phyloP scores from a whole-genome alignment of 2,329 filamentous ascomycete species.

The Sclerotinia spermophila region DNA sequence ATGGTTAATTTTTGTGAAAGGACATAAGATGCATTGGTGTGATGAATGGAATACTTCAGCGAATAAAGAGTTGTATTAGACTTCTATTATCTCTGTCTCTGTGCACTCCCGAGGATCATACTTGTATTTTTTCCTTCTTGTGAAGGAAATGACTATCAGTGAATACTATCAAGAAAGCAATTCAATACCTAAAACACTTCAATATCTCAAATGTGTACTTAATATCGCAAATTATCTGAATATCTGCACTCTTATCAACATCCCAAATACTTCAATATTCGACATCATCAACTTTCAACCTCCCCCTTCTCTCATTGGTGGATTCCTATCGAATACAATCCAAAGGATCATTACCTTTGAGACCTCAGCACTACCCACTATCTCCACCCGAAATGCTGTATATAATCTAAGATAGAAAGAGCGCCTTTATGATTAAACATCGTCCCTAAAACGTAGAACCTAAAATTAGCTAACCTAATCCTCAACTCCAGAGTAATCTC shows the following conservation, averaged over 20 bases:
- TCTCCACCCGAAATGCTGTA: accelerated
- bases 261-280: not conserved
- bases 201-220: not conserved
- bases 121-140: not conserved
- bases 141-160: not conserved
- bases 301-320: not conserved
- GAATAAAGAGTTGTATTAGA: not conserved
- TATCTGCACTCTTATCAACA: not conserved
- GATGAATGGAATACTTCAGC: not conserved
- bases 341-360: not conserved
- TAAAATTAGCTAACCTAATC: not conserved
- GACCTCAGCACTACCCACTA: not conserved
- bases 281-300: too few relatives aligned
- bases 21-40: not conserved
- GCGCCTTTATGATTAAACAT: not conserved
- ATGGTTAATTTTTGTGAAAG: not conserved
- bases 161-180: not conserved
- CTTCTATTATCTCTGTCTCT: not conserved
- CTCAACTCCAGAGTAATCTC: not conserved
- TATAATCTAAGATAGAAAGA: not conserved
- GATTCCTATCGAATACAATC: not conserved
- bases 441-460: not conserved
- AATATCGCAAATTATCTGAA: not conserved
- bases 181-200: too few relatives aligned
- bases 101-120: not conserved